Evolutionary conservation across 192 early-diverging fungal genomes (phyloP).

Genomic region (Umbelopsis vinacea): DNA sequence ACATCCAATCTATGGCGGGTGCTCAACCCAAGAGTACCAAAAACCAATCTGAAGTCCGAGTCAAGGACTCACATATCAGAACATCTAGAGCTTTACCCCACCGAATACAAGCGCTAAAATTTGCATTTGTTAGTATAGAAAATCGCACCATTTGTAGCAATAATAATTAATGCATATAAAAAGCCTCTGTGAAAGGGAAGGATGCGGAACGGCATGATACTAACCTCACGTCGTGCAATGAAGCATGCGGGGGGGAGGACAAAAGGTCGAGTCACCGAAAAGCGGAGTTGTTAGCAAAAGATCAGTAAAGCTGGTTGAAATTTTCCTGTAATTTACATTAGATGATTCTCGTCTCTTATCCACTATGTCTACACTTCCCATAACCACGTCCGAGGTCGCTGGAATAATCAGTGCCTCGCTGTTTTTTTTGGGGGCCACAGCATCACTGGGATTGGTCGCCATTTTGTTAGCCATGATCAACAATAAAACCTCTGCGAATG

Average conservation of each 20-base stretch:
- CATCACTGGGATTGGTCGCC: background rate
- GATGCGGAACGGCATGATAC: too few species aligned
- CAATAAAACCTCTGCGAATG: background rate
- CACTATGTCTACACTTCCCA: background rate
- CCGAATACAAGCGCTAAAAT: background rate
- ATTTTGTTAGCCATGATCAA: background rate
- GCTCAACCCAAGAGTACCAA: background rate
- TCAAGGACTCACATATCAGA: background rate
- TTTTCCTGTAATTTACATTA: background rate
- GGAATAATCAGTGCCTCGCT: background rate
- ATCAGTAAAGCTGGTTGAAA: background rate
- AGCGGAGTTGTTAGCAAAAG: background rate
- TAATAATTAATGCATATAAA: too few species aligned
- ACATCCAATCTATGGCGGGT: constrained; percentile 2
- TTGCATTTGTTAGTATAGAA: too few species aligned
- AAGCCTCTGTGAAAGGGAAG: too few species aligned
- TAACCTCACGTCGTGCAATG: too few species aligned
- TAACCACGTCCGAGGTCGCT: constrained; percentile 1
- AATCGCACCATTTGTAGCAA: too few species aligned
- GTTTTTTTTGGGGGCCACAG: background rate
- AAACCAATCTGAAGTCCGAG: background rate
- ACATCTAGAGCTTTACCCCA: background rate
- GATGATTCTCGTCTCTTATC: background rate
- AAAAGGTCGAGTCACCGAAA: too few species aligned
- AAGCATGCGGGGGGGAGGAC: too few species aligned